Base-by-base conservation (phyloP, 345 rosid genomes). In the Salix brachista region DNA sequence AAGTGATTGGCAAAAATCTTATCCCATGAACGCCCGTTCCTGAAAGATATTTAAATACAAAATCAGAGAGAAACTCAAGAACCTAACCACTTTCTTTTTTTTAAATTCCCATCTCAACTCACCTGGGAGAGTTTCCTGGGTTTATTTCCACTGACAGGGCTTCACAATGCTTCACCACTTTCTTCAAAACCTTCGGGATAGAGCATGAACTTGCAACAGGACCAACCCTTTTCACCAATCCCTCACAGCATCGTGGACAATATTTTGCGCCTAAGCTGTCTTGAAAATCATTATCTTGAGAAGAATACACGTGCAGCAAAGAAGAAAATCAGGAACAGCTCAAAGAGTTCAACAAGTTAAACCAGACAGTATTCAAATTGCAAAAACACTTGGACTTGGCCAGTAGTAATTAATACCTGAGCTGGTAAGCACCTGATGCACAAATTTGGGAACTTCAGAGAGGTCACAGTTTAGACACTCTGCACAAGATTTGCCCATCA, bases 81-180 rank as follows among this genome's bases (percentile, higher is more conserved):
- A 79, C 71, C 19, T 19, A 8, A 42, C 25, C 9, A 34, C 10
- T 4, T 28, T 23, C 56, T 21, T 72, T 1, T 5, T 36, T 11
- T 26, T 12, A 13, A 12, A 30, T 50, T 17, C 1, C 28, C 56
- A 21, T 65, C 41, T 79, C 65, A 77, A 52, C 68, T 74, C 75
- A 85, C 87, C 85, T 60, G 46, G 75, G 23, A 60, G 70, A 46
- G 65, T 32, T 69, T 69, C 73, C 75, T 32, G 54, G 9, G 69
- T 80, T 54, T 65, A 65, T 72, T 75, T 69, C 80, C 26, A 77
- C 60, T 42, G 68, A 64, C 83, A 65, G 69, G 37, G 72, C 66
- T 21, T 74, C 67, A 60, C 50, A 46, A 50, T 64, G 71, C 79
- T 78, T 75, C 2, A 46, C 69, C 25, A 72, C 58, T 32, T 54